Percentiles rank a stretch among this genome's conserved stretches.
These are phyloP conservation scores for Aspergillus sp. DNA, from an alignment of 2,329 filamentous ascomycete genomes.

Conservation along the genomic window DNA sequence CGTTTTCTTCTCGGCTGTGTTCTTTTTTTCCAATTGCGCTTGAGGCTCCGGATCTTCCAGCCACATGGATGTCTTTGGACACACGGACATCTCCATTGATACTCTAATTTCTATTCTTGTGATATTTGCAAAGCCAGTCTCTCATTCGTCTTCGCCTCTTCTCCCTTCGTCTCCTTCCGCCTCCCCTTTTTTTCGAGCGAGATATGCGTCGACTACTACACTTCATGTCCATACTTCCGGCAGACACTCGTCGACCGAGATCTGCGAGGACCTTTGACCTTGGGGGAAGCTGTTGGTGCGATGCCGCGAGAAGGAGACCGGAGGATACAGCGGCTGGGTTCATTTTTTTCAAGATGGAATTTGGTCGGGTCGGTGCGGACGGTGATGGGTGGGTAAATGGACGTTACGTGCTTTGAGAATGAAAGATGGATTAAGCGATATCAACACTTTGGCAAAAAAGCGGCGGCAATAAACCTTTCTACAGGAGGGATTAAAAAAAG, in stretches of 20 bases:
- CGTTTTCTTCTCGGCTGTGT: constrained; percentile 16
- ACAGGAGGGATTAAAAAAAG: constrained; percentile 5
- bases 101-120: constrained; percentile 30
- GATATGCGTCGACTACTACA: constrained; percentile 20
- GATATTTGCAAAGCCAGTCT: constrained; percentile 18
- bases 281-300: constrained; percentile 10
- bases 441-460: constrained; percentile 10
- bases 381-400: constrained; percentile 7
- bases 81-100: constrained; percentile 14
- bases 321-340: background rate
- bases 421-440: constrained; percentile 7
- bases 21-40: constrained; percentile 4
- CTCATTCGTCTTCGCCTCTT: constrained; percentile 7
- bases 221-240: constrained; percentile 18
- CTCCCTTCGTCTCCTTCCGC: constrained; percentile 10
- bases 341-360: background rate
- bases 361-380: background rate
- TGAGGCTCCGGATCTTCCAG: background rate
- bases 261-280: constrained; percentile 3
- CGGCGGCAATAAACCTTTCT: constrained; percentile 4
- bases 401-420: constrained; percentile 4
- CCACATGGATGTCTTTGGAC: constrained; percentile 2
- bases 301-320: background rate
- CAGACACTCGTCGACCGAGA: constrained; percentile 9
- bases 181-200: constrained; percentile 16